Evolutionary conservation across 345 rosid genomes (phyloP).

Genomic region (Syzygium aromaticum): DNA sequence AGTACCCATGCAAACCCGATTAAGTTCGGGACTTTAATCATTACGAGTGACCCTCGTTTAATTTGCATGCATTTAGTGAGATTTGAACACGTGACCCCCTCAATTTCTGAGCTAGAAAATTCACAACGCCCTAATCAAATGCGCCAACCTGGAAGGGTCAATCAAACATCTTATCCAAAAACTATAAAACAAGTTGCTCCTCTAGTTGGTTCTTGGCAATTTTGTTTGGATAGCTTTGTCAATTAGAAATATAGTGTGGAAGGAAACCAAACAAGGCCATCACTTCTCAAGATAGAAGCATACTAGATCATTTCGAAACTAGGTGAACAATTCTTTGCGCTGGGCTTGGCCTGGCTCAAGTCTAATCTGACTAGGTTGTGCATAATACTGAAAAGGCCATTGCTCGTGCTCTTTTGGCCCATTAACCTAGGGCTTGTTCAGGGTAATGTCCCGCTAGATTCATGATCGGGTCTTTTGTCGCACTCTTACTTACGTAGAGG

Average conservation of each 20-base stretch:
- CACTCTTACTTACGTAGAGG: background rate
- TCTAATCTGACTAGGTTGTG: background rate
- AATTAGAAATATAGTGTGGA: background rate
- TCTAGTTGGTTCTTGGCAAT: accelerated
- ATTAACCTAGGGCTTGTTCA: background rate
- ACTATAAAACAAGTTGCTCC: background rate
- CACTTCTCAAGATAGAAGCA: background rate
- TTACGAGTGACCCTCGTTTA: background rate
- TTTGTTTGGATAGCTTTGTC: background rate
- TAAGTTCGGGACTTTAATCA: accelerated
- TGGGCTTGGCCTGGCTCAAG: too few relatives aligned
- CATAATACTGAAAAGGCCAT: background rate
- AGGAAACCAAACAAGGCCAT: background rate
- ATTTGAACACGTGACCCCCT: background rate
- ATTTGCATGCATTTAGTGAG: background rate
- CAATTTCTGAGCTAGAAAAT: background rate
- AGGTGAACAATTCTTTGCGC: background rate
- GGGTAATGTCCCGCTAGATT: background rate
- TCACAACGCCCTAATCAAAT: background rate
- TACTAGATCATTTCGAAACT: background rate
- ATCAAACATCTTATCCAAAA: background rate
- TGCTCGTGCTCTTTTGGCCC: background rate
- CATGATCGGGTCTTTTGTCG: background rate
- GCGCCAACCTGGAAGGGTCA: background rate
- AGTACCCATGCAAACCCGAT: background rate